Conservation (phyloP, 306 rosid genomes). For the Sphenostylis stenocarpa region DNA sequence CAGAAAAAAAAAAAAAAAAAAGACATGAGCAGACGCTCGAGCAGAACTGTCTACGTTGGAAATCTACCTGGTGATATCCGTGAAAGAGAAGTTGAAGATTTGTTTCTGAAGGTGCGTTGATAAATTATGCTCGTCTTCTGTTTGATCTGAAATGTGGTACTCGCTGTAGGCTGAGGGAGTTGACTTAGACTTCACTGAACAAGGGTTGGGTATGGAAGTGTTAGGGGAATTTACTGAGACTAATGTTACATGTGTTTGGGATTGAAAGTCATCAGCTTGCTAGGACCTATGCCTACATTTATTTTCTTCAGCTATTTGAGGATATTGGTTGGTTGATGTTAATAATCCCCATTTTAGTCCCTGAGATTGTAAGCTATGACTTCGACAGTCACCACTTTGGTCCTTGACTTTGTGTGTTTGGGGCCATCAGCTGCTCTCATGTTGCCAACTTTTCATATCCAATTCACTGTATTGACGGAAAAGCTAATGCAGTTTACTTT, state of each 20-base stretch:
- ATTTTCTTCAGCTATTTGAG: not conserved
- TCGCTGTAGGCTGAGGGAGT: not conserved
- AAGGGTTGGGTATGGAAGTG: not conserved
- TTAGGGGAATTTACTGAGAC: not conserved
- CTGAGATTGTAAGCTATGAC: not conserved
- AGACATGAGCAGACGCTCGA: conserved; percentile 92
- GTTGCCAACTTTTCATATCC: not conserved
- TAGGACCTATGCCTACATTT: not conserved
- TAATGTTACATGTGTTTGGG: not conserved
- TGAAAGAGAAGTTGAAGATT: conserved; percentile 97
- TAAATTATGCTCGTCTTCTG: no score
- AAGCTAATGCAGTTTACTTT: not conserved
- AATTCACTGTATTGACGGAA: not conserved
- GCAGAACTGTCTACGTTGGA: conserved; percentile 94
- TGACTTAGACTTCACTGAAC: not conserved
- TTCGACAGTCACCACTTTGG: not conserved
- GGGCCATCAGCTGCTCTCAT: not conserved
- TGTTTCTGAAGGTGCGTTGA: conserved; percentile 77
- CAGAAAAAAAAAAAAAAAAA: conserved; percentile 47
- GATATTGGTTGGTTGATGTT: conserved; percentile 4
- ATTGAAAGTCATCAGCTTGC: not conserved
- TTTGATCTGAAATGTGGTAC: not conserved
- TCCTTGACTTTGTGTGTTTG: not conserved
- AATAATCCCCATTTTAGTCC: not conserved
- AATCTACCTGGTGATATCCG: conserved; percentile 99